phyloP scores from a whole-genome alignment of 495 filamentous ascomycete species.

The Penicillium silybi region DNA sequence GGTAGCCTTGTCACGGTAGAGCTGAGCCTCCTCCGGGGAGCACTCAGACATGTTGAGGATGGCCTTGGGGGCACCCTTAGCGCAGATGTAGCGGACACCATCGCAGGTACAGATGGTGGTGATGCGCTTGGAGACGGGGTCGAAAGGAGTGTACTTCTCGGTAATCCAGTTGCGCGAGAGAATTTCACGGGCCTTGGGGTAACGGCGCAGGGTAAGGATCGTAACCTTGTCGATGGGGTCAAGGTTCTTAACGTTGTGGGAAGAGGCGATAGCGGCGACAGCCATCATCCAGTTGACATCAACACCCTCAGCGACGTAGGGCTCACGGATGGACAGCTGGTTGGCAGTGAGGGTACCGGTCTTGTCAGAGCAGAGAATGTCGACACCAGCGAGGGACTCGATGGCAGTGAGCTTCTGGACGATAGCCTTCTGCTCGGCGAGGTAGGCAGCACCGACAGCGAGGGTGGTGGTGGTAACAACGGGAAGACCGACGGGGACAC shows the following conservation, averaged over 20 bases:
- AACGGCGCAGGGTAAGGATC: slow-evolving; percentile 67
- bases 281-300: slow-evolving; percentile 82
- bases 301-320: slow-evolving; percentile 69
- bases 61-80: slow-evolving; percentile 73
- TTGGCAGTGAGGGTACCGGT: slow-evolving; percentile 77
- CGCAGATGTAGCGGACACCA: slow-evolving; percentile 63
- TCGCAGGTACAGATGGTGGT: slow-evolving; percentile 62
- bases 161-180: slow-evolving; percentile 67
- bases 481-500: slow-evolving; percentile 73
- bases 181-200: slow-evolving; percentile 69
- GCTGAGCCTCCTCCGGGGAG: slow-evolving; percentile 57
- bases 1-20: slow-evolving; percentile 65
- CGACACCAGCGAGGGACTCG: slow-evolving; percentile 72
- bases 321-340: slow-evolving; percentile 71
- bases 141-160: slow-evolving; percentile 73
- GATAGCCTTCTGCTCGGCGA: slow-evolving; percentile 71
- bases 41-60: slow-evolving; percentile 64
- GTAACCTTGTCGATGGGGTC: slow-evolving; percentile 77
- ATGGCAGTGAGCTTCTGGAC: slow-evolving; percentile 75
- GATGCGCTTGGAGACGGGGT: slow-evolving; percentile 76
- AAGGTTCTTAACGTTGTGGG: slow-evolving; percentile 72
- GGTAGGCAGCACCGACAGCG: slow-evolving; percentile 70
- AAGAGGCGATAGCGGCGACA: slow-evolving; percentile 68
- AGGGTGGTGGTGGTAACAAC: slow-evolving; percentile 72
- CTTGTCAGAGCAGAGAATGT: slow-evolving; percentile 74